A percentile compares a stretch with the other conserved stretches of the same genome.
These are phyloP conservation scores for Paramecium tetraurelia DNA, from an alignment of 73 alveolate genomes.

Conservation along the genomic window DNA sequence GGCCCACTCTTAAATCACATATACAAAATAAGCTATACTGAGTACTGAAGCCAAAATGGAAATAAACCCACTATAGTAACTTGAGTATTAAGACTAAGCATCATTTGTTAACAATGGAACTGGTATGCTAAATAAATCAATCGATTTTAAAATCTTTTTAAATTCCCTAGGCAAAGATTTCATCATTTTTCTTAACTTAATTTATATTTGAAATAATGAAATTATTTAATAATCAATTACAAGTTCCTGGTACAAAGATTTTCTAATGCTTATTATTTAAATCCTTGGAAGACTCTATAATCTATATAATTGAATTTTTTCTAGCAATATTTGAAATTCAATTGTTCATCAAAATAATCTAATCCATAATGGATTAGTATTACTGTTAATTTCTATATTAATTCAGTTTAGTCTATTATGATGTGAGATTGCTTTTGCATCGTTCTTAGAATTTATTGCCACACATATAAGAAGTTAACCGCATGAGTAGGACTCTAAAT, in stretches of 20 bases:
- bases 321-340: neutral
- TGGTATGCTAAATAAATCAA: neutral
- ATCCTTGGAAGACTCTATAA: neutral
- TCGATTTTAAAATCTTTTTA: neutral
- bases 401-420: neutral
- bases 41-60: neutral
- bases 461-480: too few species aligned
- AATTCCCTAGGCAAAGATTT: neutral
- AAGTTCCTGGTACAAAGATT: neutral
- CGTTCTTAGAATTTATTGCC: too few species aligned
- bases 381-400: neutral
- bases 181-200: neutral
- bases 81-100: neutral
- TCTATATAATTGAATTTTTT: neutral
- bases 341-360: conserved; percentile 4
- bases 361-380: neutral
- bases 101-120: neutral
- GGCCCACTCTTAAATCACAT: neutral
- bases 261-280: neutral
- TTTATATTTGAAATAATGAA: neutral
- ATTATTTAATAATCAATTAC: neutral
- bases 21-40: neutral
- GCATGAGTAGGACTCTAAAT: too few species aligned
- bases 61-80: neutral
- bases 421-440: neutral